Percentiles rank a stretch among this genome's conserved stretches.
Evolutionary conservation across 106 monocot genomes (phyloP).

Genomic region (Narthecium ossifragum): DNA sequence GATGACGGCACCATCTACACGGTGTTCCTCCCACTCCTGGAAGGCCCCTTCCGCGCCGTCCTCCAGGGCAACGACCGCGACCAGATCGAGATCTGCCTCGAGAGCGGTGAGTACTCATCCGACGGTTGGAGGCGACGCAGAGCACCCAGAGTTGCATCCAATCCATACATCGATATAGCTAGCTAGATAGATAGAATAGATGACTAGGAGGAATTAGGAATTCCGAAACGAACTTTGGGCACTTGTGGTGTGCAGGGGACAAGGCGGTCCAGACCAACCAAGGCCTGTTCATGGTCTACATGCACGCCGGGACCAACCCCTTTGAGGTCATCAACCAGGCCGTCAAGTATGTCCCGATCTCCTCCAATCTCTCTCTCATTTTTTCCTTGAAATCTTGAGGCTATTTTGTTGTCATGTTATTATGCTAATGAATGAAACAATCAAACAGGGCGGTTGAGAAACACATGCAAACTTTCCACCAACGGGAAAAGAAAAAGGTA

Average conservation of each 20-base stretch:
- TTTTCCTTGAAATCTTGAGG: not conserved
- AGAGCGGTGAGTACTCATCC: constrained; percentile 48
- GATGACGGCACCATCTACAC: constrained; percentile 37
- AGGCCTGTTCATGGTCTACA: constrained; percentile 48
- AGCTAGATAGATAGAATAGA: no score
- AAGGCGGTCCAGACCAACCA: constrained; percentile 39
- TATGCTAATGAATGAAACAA: no score
- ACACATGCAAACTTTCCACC: constrained; percentile 70
- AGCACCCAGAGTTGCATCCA: no score
- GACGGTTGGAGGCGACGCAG: no score
- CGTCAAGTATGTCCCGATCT: constrained; percentile 41
- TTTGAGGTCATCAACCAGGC: constrained; percentile 70
- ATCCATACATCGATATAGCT: no score
- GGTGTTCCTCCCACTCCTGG: constrained; percentile 66
- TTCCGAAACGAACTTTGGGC: no score
- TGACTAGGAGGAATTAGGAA: no score
- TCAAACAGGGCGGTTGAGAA: constrained; percentile 59
- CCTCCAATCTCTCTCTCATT: not conserved
- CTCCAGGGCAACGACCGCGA: constrained; percentile 65
- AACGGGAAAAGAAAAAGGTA: constrained; percentile 78
- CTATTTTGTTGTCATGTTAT: not conserved
- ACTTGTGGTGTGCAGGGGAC: constrained; percentile 38
- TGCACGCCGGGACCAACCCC: constrained; percentile 61
- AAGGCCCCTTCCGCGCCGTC: constrained; percentile 60
- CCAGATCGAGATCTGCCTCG: constrained; percentile 64